phyloP scores from a whole-genome alignment of 2,329 filamentous ascomycete species.

The Lachnellula cervina region DNA sequence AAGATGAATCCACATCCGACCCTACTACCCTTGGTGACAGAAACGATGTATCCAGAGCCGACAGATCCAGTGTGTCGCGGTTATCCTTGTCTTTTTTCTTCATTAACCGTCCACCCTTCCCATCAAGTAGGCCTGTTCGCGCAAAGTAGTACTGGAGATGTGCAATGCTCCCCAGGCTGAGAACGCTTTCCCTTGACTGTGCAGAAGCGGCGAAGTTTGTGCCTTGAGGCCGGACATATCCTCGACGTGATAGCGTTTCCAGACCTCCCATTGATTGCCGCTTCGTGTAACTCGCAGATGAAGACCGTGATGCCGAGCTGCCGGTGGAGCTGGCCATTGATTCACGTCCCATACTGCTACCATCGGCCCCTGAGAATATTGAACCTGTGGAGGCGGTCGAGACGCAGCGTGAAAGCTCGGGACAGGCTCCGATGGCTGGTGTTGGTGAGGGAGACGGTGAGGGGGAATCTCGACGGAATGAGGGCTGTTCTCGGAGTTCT shows the following conservation, averaged over 20 bases:
- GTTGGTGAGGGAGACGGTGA: constrained; percentile 59
- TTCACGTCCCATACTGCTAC: constrained; percentile 42
- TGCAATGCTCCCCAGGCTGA: constrained; percentile 93
- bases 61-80: constrained; percentile 50
- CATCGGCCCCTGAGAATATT: constrained; percentile 39
- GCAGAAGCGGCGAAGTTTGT: constrained; percentile 81
- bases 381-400: constrained; percentile 51
- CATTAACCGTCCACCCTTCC: constrained; percentile 82
- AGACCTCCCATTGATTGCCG: constrained; percentile 42
- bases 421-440: constrained; percentile 55
- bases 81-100: constrained; percentile 61
- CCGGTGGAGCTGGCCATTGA: constrained; percentile 48
- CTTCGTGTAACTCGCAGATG: constrained; percentile 50
- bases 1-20: constrained; percentile 54
- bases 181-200: constrained; percentile 84
- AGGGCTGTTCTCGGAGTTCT: constrained; percentile 24
- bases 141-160: constrained; percentile 99
- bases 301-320: constrained; percentile 53
- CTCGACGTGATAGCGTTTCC: constrained; percentile 35
- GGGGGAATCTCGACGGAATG: constrained; percentile 45
- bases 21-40: constrained; percentile 39
- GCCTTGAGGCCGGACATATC: constrained; percentile 33
- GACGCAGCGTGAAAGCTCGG: constrained; percentile 57
- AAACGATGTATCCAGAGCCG: constrained; percentile 44
- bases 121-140: constrained; percentile 84